Percentiles rank a stretch among this genome's conserved stretches.
Conservation (phyloP, 2,329 filamentous ascomycete species). For the Diaporthe velutina region DNA sequence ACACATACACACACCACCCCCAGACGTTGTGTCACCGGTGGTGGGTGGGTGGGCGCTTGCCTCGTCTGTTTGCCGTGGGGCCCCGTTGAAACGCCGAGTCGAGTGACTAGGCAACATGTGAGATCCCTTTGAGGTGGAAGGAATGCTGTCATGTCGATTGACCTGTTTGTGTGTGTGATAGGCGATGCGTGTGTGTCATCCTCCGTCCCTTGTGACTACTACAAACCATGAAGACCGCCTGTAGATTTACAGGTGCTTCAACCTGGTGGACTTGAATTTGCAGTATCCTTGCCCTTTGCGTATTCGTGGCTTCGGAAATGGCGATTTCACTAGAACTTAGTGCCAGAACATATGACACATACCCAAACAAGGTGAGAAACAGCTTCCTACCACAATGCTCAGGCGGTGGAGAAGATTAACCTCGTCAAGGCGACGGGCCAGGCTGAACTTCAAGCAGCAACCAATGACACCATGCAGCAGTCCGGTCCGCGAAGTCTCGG, state of each 20-base stretch:
- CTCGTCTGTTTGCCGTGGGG: neutral
- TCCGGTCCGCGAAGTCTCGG: neutral
- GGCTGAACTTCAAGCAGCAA: slow-evolving; percentile 16
- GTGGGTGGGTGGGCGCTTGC: neutral
- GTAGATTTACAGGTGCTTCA: neutral
- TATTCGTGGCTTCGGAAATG: neutral
- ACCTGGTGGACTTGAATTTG: neutral
- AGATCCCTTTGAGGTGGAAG: neutral
- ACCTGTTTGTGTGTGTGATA: neutral
- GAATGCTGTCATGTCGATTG: neutral
- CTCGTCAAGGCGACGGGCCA: slow-evolving; percentile 4
- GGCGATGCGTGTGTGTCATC: slow-evolving; percentile 9
- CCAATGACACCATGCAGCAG: neutral
- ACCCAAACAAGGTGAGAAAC: neutral
- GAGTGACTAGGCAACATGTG: slow-evolving; percentile 22
- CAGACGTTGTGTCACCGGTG: slow-evolving; percentile 18
- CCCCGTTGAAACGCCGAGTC: slow-evolving; percentile 23
- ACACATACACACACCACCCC: neutral
- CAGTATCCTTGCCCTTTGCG: neutral
- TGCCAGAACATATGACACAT: neutral
- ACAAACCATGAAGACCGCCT: neutral
- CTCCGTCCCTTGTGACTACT: neutral
- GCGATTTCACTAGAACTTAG: neutral
- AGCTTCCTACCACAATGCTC: neutral
- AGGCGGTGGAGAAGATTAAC: neutral